A percentile compares a stretch with the other conserved stretches of the same genome.
Conservation (phyloP, 108 stramenopile genomes). For the Conticribra weissflogii region DNA sequence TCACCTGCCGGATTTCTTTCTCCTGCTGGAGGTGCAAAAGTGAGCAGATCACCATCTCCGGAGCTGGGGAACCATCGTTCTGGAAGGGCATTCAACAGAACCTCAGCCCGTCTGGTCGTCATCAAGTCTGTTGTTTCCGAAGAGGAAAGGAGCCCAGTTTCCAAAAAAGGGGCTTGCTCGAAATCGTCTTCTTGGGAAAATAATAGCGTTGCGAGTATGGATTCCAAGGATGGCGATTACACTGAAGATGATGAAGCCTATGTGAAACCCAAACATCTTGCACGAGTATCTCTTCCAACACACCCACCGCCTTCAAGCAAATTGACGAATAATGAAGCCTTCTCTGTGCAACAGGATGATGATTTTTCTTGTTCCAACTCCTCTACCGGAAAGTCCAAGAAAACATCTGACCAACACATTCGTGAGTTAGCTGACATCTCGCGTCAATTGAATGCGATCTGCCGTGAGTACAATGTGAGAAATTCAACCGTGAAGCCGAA, state of each 20-base stretch:
- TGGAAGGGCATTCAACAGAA: constrained; percentile 23
- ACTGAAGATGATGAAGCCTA: background rate
- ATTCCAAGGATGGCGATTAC: background rate
- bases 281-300: background rate
- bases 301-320: background rate
- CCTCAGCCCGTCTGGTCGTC: constrained; percentile 5
- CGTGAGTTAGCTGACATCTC: constrained; percentile 27
- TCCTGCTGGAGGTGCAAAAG: constrained; percentile 13
- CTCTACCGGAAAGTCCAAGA: too few relatives aligned
- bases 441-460: constrained; percentile 34
- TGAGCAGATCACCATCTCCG: constrained; percentile 44
- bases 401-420: background rate
- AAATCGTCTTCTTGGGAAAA: constrained; percentile 1
- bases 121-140: constrained; percentile 27
- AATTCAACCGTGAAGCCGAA: constrained; percentile 10
- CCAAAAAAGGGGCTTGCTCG: background rate
- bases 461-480: constrained; percentile 13
- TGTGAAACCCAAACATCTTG: background rate
- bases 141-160: constrained; percentile 21
- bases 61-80: constrained; percentile 9
- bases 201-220: constrained; percentile 13
- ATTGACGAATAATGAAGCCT: too few relatives aligned
- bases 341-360: too few relatives aligned
- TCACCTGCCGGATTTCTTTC: constrained; percentile 1
- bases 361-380: too few relatives aligned